phyloP scores from a whole-genome alignment of 2,329 filamentous ascomycete genomes.

The Calycina herbarum region DNA sequence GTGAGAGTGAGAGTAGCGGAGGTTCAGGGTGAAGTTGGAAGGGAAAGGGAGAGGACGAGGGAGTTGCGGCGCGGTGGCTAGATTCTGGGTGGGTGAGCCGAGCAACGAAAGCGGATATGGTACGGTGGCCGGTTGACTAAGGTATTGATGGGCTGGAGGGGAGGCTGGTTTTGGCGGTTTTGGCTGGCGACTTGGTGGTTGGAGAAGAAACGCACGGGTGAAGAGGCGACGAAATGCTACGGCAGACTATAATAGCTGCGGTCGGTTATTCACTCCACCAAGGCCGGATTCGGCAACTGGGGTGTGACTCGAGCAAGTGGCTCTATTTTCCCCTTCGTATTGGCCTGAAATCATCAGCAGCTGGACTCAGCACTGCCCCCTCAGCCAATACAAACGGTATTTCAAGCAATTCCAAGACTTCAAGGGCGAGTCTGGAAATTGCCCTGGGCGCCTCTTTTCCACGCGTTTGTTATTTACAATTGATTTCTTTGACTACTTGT shows the following conservation, averaged over 20 bases:
- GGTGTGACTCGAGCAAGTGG: conserved; percentile 4
- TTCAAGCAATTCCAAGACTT: not conserved
- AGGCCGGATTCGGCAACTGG: not conserved
- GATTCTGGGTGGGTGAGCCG: not conserved
- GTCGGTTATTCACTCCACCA: not conserved
- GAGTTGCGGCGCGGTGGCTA: not conserved
- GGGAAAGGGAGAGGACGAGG: not conserved
- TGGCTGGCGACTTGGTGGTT: not conserved
- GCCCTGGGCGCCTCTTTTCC: not conserved
- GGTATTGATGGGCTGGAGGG: not conserved
- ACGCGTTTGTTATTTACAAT: not conserved
- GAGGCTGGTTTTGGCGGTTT: not conserved
- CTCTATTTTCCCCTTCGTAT: not conserved
- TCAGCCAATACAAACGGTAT: not conserved
- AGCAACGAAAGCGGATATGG: not conserved
- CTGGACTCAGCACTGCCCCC: conserved; percentile 5
- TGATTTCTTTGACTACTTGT: not conserved
- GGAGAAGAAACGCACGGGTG: not conserved
- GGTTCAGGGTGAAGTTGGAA: not conserved
- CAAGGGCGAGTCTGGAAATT: not conserved
- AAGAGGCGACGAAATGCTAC: not conserved
- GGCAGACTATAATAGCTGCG: not conserved
- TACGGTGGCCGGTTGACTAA: not conserved
- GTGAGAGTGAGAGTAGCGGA: not conserved
- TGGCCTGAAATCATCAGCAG: conserved; percentile 3